Conservation (phyloP, 768 basidiomycete genomes). For the Mycena polygramma region DNA sequence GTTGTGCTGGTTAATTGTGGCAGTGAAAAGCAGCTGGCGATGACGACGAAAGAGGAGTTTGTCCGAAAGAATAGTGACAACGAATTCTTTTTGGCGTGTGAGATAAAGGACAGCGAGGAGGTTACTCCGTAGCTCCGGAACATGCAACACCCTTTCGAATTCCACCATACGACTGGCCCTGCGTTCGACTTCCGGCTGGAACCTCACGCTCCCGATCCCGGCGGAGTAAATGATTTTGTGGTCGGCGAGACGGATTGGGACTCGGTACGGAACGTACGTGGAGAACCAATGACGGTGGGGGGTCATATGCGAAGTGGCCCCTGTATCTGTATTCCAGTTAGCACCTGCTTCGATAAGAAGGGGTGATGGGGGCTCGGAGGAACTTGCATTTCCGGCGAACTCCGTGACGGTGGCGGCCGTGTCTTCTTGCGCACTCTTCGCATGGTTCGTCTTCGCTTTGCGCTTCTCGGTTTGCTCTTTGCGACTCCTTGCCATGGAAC, state of each 20-base stretch:
- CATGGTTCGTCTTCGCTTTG: no score
- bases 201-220: slow-evolving; percentile 23
- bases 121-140: slow-evolving; percentile 32
- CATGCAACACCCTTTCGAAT: slow-evolving; percentile 33
- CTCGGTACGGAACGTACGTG: slow-evolving; percentile 26
- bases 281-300: slow-evolving; percentile 43
- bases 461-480: no score
- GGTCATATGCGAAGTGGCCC: slow-evolving; percentile 47
- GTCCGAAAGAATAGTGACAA: no score
- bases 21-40: slow-evolving; percentile 31
- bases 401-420: no score
- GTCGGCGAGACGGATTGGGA: slow-evolving; percentile 43
- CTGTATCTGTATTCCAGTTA: slow-evolving; percentile 48
- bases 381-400: slow-evolving; percentile 34
- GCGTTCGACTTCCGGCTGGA: background rate
- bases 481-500: no score
- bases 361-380: slow-evolving; percentile 10
- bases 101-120: slow-evolving; percentile 30
- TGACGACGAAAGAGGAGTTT: background rate
- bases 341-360: slow-evolving; percentile 16
- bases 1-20: slow-evolving; percentile 41
- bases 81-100: slow-evolving; percentile 15
- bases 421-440: no score
- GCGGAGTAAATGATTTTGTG: slow-evolving; percentile 40
- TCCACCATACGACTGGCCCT: slow-evolving; percentile 10